Evolutionary conservation across 179 eudicot species (phyloP).

Genomic region (Spinacia oleracea): DNA sequence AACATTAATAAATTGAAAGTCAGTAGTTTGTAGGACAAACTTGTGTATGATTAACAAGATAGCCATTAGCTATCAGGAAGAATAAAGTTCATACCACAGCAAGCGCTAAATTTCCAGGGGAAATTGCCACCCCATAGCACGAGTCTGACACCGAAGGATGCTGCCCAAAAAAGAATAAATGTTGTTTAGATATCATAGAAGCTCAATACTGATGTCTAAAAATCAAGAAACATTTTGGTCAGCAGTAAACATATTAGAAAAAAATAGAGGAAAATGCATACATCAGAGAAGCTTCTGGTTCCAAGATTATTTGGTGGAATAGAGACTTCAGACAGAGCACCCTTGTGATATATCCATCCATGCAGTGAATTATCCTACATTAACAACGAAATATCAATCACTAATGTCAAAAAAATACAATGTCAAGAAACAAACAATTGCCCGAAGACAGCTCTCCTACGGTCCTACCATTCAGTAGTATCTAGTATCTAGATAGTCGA

Average conservation of each 20-base stretch:
- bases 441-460: background rate
- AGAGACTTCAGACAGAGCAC: slow-evolving; percentile 51
- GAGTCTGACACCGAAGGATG: slow-evolving; percentile 68
- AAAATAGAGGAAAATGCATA: slow-evolving; percentile 36
- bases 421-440: slow-evolving; percentile 1
- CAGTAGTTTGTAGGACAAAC: no score
- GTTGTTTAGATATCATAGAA: slow-evolving; percentile 3
- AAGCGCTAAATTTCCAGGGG: slow-evolving; percentile 84
- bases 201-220: background rate
- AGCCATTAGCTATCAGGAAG: slow-evolving; percentile 3
- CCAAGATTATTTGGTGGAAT: slow-evolving; percentile 65
- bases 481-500: background rate
- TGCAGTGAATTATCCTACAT: slow-evolving; percentile 71
- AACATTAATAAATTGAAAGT: background rate
- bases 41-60: slow-evolving; percentile 6
- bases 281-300: slow-evolving; percentile 61
- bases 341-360: slow-evolving; percentile 65
- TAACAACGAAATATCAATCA: slow-evolving; percentile 18
- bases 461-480: background rate
- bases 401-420: background rate
- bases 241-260: background rate
- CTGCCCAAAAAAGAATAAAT: slow-evolving; percentile 37
- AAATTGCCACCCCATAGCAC: slow-evolving; percentile 79
- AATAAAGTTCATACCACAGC: slow-evolving; percentile 64
- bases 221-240: background rate